Percentiles rank a stretch among this genome's conserved stretches.
Evolutionary conservation across 2,329 filamentous ascomycete species (phyloP).

Genomic region (Exophiala oligosperma): DNA sequence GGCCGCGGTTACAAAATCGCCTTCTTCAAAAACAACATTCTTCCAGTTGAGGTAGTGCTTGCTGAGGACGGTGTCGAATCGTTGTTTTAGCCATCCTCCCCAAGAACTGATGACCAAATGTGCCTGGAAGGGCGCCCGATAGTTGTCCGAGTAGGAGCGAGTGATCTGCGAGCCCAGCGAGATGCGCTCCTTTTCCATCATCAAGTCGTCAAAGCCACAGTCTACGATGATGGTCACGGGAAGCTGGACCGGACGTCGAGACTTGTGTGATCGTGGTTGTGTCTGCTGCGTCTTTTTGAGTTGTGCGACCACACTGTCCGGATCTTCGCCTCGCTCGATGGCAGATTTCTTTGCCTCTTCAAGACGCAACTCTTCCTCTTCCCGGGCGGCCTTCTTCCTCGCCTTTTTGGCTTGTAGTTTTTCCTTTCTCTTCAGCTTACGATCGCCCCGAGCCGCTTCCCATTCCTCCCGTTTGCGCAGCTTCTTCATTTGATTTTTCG

Average conservation of each 20-base stretch:
- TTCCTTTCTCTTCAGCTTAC: slow-evolving; percentile 60
- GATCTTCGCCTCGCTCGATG: slow-evolving; percentile 16
- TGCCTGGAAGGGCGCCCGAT: slow-evolving; percentile 63
- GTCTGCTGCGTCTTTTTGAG: slow-evolving; percentile 26
- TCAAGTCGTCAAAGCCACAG: slow-evolving; percentile 87
- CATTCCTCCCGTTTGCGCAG: slow-evolving; percentile 69
- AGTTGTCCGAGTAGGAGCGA: slow-evolving; percentile 86
- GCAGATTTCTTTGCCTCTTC: slow-evolving; percentile 29
- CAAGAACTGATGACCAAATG: slow-evolving; percentile 80
- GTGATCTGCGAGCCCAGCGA: slow-evolving; percentile 84
- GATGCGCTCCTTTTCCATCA: slow-evolving; percentile 81
- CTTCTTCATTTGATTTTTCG: slow-evolving; percentile 86
- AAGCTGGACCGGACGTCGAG: slow-evolving; percentile 54
- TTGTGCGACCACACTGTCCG: slow-evolving; percentile 13
- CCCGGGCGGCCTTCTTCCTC: slow-evolving; percentile 44
- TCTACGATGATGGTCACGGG: slow-evolving; percentile 83
- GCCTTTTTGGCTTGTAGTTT: slow-evolving; percentile 55
- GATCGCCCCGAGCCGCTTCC: slow-evolving; percentile 67
- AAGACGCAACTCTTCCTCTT: slow-evolving; percentile 32
- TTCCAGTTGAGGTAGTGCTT: slow-evolving; percentile 78
- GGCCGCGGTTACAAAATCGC: slow-evolving; percentile 71
- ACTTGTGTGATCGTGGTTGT: slow-evolving; percentile 19
- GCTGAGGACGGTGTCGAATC: slow-evolving; percentile 74
- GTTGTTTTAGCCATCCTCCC: slow-evolving; percentile 71
- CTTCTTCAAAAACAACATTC: slow-evolving; percentile 69